These are phyloP conservation scores for Platanthera zijinensis DNA, from an alignment of 106 monocot genomes.

Conservation along the genomic window DNA sequence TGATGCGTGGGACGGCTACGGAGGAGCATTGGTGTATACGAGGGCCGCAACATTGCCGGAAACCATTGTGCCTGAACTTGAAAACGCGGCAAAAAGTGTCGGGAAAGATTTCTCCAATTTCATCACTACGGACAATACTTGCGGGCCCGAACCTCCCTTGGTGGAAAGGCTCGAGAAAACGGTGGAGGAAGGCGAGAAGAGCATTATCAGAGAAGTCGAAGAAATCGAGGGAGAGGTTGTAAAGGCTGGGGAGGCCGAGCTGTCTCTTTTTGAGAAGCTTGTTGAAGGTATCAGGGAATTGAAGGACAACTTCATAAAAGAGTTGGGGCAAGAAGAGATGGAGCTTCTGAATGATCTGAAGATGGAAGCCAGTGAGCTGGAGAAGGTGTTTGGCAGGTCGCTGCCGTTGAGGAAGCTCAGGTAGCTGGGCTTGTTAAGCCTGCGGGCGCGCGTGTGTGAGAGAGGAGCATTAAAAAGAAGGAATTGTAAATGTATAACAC, in stretches of 20 bases:
- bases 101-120: slow-evolving; percentile 72
- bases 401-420: slow-evolving; percentile 78
- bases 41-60: slow-evolving; percentile 59
- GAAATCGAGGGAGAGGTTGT: slow-evolving; percentile 62
- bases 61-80: slow-evolving; percentile 71
- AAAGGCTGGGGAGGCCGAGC: slow-evolving; percentile 49
- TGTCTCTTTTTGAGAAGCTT: slow-evolving; percentile 47
- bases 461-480: too few species aligned
- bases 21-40: slow-evolving; percentile 84
- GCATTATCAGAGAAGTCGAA: slow-evolving; percentile 76
- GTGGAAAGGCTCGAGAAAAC: slow-evolving; percentile 86
- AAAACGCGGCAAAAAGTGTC: slow-evolving; percentile 55
- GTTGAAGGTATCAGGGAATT: slow-evolving; percentile 55
- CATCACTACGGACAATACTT: slow-evolving; percentile 78
- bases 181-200: slow-evolving; percentile 86
- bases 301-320: slow-evolving; percentile 41
- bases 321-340: slow-evolving; percentile 77
- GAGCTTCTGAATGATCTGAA: slow-evolving; percentile 68
- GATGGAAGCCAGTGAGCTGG: slow-evolving; percentile 79
- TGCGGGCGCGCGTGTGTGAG: too few species aligned
- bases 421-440: too few species aligned
- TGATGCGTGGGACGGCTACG: slow-evolving; percentile 98
- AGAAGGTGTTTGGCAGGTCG: slow-evolving; percentile 60
- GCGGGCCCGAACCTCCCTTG: slow-evolving; percentile 87
- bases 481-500: too few species aligned